Evolutionary conservation across 2,329 filamentous ascomycete genomes (phyloP), one percentile per base, ranked within the genome.

Genomic region (Metarhizium brunneum): DNA sequence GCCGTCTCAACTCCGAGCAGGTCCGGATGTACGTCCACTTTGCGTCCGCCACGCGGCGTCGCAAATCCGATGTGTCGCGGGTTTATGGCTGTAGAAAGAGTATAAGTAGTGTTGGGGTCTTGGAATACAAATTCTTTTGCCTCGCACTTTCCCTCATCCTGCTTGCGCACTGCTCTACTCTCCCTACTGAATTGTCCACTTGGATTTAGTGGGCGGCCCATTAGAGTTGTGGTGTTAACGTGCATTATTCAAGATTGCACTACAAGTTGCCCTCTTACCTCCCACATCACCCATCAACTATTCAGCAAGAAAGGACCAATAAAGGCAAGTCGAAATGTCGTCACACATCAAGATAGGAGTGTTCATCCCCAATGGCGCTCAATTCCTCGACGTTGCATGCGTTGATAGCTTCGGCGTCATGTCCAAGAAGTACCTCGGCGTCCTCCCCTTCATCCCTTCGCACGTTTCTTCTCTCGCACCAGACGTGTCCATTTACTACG

Each of bases 381-480:
- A 82, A 59, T 64, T 79, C 8, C 73, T 82, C 18, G 79, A 82
- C 63, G 61, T 71, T 4, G 78, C 78, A 10, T 74, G 73, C 51
- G 69, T 80, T 54, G 78, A 82, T 64, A 66, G 80, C 52, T 70
- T 82, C 18, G 73, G 68, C 36, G 69, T 68, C 59, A 72, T 79
- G 66, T 73, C 71, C 56, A 66, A 71, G 56, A 70, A 75, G 51
- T 81, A 81, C 60, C 59, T 81, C 16, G 54, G 59, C 1, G 1
- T 53, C 1, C 20, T 75, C 3, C 55, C 60, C 10, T 60, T 65
- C 25, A 18, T 73, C 0, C 76, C 77, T 0, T 49, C 63, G 2
- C 61, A 72, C 25, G 59, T 79, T 11, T 47, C 65, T 7, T 66
- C 67, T n/a, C 62, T 73, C 2, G 77, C 77, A 3, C 78, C 75